Conservation (phyloP, 2,329 filamentous ascomycete genomes). For the Beauveria varroae region DNA sequence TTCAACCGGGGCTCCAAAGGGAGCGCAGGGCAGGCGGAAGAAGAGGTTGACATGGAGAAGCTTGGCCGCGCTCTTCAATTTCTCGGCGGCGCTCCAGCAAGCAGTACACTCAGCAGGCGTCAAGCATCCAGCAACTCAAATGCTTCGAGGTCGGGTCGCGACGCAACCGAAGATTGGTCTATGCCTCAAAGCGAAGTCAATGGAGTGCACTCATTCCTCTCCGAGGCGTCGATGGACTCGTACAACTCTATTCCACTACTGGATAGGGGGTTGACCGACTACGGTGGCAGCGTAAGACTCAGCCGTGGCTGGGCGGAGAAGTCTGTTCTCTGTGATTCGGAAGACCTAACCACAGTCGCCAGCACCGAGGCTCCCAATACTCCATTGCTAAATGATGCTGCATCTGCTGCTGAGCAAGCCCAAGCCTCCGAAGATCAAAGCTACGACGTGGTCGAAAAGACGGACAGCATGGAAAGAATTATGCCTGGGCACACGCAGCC, state of each 20-base stretch:
- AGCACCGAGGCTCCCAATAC: constrained; percentile 16
- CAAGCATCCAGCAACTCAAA: background rate
- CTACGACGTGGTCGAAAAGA: constrained; percentile 48
- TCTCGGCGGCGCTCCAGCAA: constrained; percentile 1
- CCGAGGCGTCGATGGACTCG: constrained; percentile 61
- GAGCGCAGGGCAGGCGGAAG: constrained; percentile 10
- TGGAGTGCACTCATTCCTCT: constrained; percentile 39
- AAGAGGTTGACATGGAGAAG: constrained; percentile 15
- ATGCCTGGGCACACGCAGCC: constrained; percentile 27
- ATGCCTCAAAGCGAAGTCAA: background rate
- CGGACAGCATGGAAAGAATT: constrained; percentile 42
- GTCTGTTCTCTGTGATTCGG: constrained; percentile 45
- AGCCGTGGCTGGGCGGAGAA: constrained; percentile 46
- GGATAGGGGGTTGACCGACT: constrained; percentile 55
- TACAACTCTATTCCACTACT: constrained; percentile 72
- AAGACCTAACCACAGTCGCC: constrained; percentile 26
- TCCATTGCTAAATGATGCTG: background rate
- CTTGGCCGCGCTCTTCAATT: constrained; percentile 8
- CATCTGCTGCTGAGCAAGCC: constrained; percentile 10
- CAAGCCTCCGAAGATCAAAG: constrained; percentile 11
- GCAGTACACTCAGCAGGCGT: background rate
- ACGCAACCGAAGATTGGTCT: background rate
- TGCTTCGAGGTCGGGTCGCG: background rate
- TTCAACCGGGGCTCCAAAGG: constrained; percentile 50
- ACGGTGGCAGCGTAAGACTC: constrained; percentile 34